phyloP scores from a whole-genome alignment of 306 rosid species.

The Sicyos baderoa region DNA sequence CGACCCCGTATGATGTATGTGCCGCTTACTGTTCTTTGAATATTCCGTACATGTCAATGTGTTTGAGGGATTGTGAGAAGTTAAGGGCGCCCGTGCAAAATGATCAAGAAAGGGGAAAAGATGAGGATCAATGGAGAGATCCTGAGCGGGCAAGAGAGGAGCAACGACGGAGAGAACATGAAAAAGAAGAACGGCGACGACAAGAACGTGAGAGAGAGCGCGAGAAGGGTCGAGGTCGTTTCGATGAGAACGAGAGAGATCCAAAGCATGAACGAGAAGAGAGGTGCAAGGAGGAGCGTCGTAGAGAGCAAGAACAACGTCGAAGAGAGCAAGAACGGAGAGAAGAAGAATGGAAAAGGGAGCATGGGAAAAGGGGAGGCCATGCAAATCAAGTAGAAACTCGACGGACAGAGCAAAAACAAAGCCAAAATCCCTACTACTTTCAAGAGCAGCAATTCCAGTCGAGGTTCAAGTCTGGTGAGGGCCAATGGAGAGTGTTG shows the following conservation, averaged over 20 bases:
- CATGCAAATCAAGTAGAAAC: background rate
- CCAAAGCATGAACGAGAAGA: background rate
- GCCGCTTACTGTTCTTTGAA: no score
- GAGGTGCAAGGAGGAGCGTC: background rate
- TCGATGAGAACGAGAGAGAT: background rate
- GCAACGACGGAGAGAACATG: no score
- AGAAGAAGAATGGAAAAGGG: background rate
- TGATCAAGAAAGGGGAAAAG: background rate
- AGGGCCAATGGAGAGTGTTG: constrained; percentile 27
- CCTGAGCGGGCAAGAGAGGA: background rate
- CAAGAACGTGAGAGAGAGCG: no score
- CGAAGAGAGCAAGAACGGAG: background rate
- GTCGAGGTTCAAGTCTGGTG: constrained; percentile 15
- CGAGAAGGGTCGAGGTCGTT: no score
- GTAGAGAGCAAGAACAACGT: background rate
- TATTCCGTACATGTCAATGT: no score
- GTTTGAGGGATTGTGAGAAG: no score
- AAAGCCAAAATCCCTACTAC: constrained; percentile 33
- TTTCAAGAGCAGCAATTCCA: constrained; percentile 26
- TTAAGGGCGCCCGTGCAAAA: background rate
- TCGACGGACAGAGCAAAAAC: background rate
- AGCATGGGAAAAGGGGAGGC: background rate
- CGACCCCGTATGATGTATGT: no score
- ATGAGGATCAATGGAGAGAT: background rate
- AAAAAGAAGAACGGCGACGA: no score